Evolutionary conservation across 257 asterid species (phyloP).

Genomic region (Misopates orontium): DNA sequence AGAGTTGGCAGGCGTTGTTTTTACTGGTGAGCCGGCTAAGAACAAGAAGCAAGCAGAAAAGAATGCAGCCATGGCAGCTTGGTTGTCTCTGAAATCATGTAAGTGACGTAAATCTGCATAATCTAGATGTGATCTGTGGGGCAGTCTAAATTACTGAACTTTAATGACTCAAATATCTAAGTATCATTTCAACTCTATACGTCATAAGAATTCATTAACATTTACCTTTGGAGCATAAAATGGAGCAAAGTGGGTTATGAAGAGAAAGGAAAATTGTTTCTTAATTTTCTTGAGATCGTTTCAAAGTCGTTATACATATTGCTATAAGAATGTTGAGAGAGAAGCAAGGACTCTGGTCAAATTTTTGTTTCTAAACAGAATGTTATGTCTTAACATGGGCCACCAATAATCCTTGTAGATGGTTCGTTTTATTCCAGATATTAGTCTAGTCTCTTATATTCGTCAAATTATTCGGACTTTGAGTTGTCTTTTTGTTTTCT

Average conservation of each 20-base stretch:
- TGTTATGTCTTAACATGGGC: too few relatives aligned
- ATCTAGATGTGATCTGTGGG: constrained; percentile 12
- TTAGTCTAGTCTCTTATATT: too few relatives aligned
- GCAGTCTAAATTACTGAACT: neutral
- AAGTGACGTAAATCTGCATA: constrained; percentile 27
- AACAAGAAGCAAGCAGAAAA: constrained; percentile 90
- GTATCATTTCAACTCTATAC: neutral
- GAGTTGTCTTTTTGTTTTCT: too few relatives aligned
- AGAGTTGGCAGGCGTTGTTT: constrained; percentile 70
- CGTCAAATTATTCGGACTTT: too few relatives aligned
- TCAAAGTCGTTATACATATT: neutral
- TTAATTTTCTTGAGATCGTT: constrained; percentile 4
- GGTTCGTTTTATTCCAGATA: too few relatives aligned
- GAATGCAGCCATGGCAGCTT: constrained; percentile 85
- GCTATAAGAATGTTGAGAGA: neutral
- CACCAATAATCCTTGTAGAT: too few relatives aligned
- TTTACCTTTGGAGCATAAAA: neutral
- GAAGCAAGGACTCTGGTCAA: too few relatives aligned
- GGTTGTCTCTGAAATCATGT: constrained; percentile 78
- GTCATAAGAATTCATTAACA: neutral
- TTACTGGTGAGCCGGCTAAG: constrained; percentile 79
- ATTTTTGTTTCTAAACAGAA: too few relatives aligned
- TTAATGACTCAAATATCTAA: neutral
- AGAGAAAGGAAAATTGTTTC: neutral
- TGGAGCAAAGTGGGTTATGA: neutral